Evolutionary conservation across 2,329 filamentous ascomycete genomes (phyloP).

Genomic region (Rutstroemia sp.): DNA sequence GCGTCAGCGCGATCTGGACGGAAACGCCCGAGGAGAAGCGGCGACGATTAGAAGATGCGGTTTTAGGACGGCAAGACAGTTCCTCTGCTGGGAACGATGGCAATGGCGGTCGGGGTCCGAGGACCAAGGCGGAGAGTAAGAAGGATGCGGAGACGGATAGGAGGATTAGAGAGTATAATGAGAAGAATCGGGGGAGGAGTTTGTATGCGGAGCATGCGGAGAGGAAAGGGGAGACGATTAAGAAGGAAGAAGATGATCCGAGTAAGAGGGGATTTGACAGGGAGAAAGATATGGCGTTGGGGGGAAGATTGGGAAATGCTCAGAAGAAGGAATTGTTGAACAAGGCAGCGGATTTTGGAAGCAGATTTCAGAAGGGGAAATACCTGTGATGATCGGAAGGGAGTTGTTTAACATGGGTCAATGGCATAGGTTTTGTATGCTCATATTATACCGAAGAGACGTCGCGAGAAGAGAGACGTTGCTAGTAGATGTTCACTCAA

Average conservation of each 20-base stretch:
- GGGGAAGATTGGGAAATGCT: slow-evolving; percentile 61
- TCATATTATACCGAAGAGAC: too few species aligned
- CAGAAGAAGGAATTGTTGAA: slow-evolving; percentile 74
- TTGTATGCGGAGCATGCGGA: slow-evolving; percentile 47
- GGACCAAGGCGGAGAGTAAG: slow-evolving; percentile 19
- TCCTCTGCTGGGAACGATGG: slow-evolving; percentile 7
- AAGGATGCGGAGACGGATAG: slow-evolving; percentile 39
- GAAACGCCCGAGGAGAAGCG: slow-evolving; percentile 87
- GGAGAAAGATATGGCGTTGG: slow-evolving; percentile 87
- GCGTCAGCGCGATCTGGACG: slow-evolving; percentile 59
- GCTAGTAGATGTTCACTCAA: too few species aligned
- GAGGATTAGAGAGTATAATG: slow-evolving; percentile 52
- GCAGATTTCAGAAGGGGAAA: slow-evolving; percentile 34
- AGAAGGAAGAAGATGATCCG: slow-evolving; percentile 72
- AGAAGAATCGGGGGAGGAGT: slow-evolving; percentile 46
- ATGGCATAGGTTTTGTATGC: too few species aligned
- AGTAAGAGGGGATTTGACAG: slow-evolving; percentile 82
- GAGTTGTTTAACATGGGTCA: too few species aligned
- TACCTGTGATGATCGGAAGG: slow-evolving; percentile 38
- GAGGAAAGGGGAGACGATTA: slow-evolving; percentile 26
- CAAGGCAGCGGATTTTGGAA: slow-evolving; percentile 71
- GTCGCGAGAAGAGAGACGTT: too few species aligned
- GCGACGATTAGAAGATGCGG: slow-evolving; percentile 70
- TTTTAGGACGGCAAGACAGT: slow-evolving; percentile 57
- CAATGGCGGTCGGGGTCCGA: slow-evolving; percentile 2